Evolutionary conservation across 352 stramenopile species (phyloP).

Genomic region (Phytopythium vexans): DNA sequence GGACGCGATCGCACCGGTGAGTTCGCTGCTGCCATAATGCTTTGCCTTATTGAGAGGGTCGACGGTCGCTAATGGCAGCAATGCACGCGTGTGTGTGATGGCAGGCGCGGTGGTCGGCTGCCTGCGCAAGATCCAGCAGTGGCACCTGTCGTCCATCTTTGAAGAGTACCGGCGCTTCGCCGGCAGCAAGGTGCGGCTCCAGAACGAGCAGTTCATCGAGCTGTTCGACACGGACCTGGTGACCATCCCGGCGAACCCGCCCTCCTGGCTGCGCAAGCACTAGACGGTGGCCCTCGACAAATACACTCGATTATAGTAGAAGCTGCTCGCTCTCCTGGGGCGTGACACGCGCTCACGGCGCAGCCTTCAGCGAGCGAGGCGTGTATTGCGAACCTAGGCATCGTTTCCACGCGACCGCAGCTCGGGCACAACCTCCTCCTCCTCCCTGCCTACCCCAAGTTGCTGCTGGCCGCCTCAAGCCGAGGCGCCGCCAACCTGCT

Average conservation of each 20-base stretch:
- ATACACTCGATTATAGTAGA: not conserved
- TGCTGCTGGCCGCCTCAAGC: constrained; percentile 18
- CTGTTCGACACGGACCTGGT: constrained; percentile 94
- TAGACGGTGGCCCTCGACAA: not conserved
- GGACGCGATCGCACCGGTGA: constrained; percentile 86
- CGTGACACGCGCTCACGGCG: too few relatives aligned
- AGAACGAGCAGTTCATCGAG: constrained; percentile 95
- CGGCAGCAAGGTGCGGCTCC: constrained; percentile 85
- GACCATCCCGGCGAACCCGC: constrained; percentile 73
- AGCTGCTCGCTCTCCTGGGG: not conserved
- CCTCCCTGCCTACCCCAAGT: not conserved
- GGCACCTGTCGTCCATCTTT: constrained; percentile 92
- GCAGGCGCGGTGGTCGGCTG: constrained; percentile 85
- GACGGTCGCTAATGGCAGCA: not conserved
- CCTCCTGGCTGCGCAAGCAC: constrained; percentile 70
- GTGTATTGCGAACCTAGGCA: too few relatives aligned
- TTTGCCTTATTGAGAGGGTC: not conserved
- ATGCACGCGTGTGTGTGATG: constrained; percentile 2
- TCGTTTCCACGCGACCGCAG: too few relatives aligned
- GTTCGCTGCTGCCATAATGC: not conserved
- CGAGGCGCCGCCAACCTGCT: constrained; percentile 75
- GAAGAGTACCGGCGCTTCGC: constrained; percentile 92
- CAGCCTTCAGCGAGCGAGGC: too few relatives aligned
- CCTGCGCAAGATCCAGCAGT: constrained; percentile 91
- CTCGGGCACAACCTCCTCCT: constrained; percentile 1